Base-by-base conservation (phyloP, 73 alveolate species). In the Tetrahymena borealis region DNA sequence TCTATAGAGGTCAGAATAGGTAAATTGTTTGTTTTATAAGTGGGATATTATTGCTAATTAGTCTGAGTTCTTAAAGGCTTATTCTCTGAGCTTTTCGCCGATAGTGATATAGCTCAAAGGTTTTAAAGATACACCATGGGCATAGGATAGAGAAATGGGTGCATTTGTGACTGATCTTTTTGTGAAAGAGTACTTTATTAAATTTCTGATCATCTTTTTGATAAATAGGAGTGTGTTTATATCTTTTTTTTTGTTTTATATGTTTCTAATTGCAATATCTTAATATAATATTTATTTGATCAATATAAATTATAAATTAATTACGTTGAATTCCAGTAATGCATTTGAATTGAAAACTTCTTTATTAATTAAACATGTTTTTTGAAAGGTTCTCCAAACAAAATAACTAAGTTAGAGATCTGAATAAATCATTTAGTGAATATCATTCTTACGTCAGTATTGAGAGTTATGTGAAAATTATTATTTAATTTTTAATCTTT, bases 1-100 rank as follows among this genome's bases (percentile, higher is more conserved):
- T 33, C 93, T 91, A 42, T 93, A 92, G 79, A 97, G 91, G 91
- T 97, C 98, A 39, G 79, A 90, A 91, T 96, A 97, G 32, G 93
- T 94, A 28, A 85, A n/a, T 40, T 79, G 92, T 20, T 78, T 37
- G 24, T 92, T 90, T 24, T 92, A 90, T 42, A 93, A 37, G 42
- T 85, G 91, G 9, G 95, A 93, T 32, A 93, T 90, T 40, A 95
- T 1, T 18, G 85, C 85, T 24, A 60, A 32, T 60, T 60, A 18
- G 28, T 60, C 85, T 1, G 85, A 60, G 37, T 2, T 60, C 28
- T 60, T 60, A 18, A 24, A 60, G n/a, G 85, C 85, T 20, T 60
- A n/a, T n/a, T 60, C 85, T 60, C 85, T 60, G n/a, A 60, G 85
- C 85, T 60, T 60, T n/a, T 60, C 85, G 28, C 85, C 85, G 0